Evolutionary conservation across 352 stramenopile genomes (phyloP).

Genomic region (Pythium insidiosum): DNA sequence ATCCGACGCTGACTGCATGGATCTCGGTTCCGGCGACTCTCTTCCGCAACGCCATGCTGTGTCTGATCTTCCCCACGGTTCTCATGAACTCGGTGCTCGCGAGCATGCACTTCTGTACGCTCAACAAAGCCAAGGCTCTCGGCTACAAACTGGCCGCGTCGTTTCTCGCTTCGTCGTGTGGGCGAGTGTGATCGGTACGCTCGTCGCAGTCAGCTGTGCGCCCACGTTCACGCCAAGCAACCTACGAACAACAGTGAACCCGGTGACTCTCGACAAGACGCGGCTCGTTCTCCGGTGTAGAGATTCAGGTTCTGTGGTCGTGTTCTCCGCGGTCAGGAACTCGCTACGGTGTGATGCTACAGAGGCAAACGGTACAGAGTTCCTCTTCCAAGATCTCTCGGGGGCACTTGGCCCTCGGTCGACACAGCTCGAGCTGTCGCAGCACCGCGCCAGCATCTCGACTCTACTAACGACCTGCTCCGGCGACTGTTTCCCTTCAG

Average conservation of each 20-base stretch:
- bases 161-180: constrained; percentile 30
- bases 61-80: constrained; percentile 26
- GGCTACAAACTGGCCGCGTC: constrained; percentile 17
- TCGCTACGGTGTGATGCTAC: constrained; percentile 16
- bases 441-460: constrained; percentile 2
- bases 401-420: constrained; percentile 16
- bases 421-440: constrained; percentile 17
- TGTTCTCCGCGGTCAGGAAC: constrained; percentile 7
- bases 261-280: constrained; percentile 7
- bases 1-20: constrained; percentile 6
- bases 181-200: constrained; percentile 34
- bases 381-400: constrained; percentile 37
- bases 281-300: no score
- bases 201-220: constrained; percentile 31
- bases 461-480: constrained; percentile 4
- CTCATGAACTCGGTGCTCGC: constrained; percentile 34
- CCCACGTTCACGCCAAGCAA: constrained; percentile 18
- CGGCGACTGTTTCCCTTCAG: constrained; percentile 15
- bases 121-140: constrained; percentile 28
- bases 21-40: constrained; percentile 25
- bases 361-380: constrained; percentile 27
- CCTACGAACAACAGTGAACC: constrained; percentile 5
- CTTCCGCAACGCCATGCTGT: constrained; percentile 28
- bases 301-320: constrained; percentile 1
- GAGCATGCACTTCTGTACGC: constrained; percentile 31